Conservation (phyloP, 2,329 filamentous ascomycete species). For the Exophiala aquamarina region DNA sequence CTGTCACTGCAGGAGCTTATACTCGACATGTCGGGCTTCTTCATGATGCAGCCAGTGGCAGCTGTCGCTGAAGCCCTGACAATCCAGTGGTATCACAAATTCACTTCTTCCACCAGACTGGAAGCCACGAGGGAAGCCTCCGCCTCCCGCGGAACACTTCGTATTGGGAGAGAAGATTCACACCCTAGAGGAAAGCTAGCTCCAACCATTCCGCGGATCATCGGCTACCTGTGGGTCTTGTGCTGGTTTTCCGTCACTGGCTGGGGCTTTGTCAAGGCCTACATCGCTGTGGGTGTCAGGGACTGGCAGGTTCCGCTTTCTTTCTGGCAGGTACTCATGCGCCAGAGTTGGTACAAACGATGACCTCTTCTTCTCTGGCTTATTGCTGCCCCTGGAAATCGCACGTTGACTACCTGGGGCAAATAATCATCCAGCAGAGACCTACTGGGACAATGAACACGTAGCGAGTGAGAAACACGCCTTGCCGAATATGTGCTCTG, state of each 20-base stretch:
- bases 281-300: conserved; percentile 1
- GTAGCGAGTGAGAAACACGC: too few relatives aligned
- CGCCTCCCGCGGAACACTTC: too few relatives aligned
- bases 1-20: background rate
- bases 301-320: background rate
- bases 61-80: background rate
- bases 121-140: background rate
- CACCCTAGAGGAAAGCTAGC: background rate
- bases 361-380: too few relatives aligned
- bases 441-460: too few relatives aligned
- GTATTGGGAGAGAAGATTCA: too few relatives aligned
- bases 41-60: background rate
- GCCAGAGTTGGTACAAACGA: background rate
- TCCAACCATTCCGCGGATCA: background rate
- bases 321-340: background rate
- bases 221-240: background rate
- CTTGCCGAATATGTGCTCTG: too few relatives aligned
- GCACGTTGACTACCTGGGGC: too few relatives aligned
- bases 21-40: background rate
- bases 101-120: background rate
- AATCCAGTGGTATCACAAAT: background rate
- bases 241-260: background rate
- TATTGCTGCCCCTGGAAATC: too few relatives aligned
- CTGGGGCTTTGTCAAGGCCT: background rate
- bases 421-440: too few relatives aligned